Percentiles rank a stretch among this genome's conserved stretches.
Conservation (phyloP, 305 asterid species). For the Rubia balearica region DNA sequence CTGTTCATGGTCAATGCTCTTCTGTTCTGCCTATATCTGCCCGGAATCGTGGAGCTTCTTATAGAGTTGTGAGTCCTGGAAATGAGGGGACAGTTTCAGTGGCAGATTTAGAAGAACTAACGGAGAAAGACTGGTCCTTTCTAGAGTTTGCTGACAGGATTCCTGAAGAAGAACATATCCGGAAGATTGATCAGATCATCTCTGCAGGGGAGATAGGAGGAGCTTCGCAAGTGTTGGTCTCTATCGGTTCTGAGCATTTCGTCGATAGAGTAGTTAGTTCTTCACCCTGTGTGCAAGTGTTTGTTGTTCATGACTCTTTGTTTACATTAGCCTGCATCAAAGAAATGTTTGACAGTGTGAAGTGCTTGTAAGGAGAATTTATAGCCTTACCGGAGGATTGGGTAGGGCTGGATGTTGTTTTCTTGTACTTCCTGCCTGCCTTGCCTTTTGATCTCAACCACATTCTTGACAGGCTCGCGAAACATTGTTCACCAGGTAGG, state of each 20-base stretch:
- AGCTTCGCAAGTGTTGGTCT: slow-evolving; percentile 59
- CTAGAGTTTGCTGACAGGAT: slow-evolving; percentile 40
- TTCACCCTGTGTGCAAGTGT: slow-evolving; percentile 47
- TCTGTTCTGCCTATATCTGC: slow-evolving; percentile 25
- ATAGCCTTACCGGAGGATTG: slow-evolving; percentile 62
- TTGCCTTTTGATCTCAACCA: slow-evolving; percentile 50
- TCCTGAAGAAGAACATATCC: slow-evolving; percentile 35
- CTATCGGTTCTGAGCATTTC: slow-evolving; percentile 68
- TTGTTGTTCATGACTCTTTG: slow-evolving; percentile 74
- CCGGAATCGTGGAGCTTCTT: slow-evolving; percentile 18
- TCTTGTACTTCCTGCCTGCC: slow-evolving; percentile 79
- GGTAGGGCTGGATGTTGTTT: slow-evolving; percentile 61
- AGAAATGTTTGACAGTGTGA: slow-evolving; percentile 60
- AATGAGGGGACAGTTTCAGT: slow-evolving; percentile 38
- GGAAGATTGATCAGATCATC: slow-evolving; percentile 48
- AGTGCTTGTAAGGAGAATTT: slow-evolving; percentile 91
- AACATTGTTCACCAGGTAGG: slow-evolving; percentile 63
- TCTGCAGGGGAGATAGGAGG: slow-evolving; percentile 53
- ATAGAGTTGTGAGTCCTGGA: slow-evolving; percentile 26
- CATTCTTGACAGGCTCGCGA: slow-evolving; percentile 55
- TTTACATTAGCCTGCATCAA: slow-evolving; percentile 69
- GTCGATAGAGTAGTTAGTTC: slow-evolving; percentile 54
- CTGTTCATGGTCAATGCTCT: slow-evolving; percentile 7
- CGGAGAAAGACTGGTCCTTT: slow-evolving; percentile 84
- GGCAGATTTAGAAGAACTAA: slow-evolving; percentile 50